These are phyloP conservation scores for Coleophoma cylindrospora DNA, from an alignment of 2,329 filamentous ascomycete genomes.

Conservation along the genomic window DNA sequence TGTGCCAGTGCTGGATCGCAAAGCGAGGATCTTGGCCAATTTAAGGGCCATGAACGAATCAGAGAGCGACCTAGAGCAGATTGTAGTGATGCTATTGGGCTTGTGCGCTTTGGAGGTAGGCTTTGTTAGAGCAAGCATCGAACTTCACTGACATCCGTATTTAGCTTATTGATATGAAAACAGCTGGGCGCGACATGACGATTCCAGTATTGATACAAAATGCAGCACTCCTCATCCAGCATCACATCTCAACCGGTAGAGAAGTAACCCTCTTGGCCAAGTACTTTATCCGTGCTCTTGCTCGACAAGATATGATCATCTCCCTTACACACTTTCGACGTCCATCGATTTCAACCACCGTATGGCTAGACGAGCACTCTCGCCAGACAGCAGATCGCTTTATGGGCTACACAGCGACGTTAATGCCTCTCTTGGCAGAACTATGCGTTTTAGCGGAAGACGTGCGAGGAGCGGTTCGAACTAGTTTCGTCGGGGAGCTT, in stretches of 20 bases:
- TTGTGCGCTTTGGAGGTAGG: constrained; percentile 26
- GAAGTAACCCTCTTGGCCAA: constrained; percentile 22
- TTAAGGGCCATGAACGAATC: constrained; percentile 18
- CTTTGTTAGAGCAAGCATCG: not conserved
- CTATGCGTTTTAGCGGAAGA: constrained; percentile 24
- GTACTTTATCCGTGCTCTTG: constrained; percentile 27
- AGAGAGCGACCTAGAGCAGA: constrained; percentile 20
- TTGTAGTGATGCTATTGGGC: constrained; percentile 22
- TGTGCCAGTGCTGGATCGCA: constrained; percentile 20
- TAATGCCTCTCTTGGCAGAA: constrained; percentile 26
- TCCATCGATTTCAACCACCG: constrained; percentile 16
- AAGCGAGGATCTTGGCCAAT: constrained; percentile 23
- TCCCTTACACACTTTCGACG: constrained; percentile 20
- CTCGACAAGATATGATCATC: constrained; percentile 26
- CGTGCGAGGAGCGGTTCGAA: constrained; percentile 8
- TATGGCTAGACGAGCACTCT: constrained; percentile 23
- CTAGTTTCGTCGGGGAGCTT: not conserved
- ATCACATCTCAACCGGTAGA: constrained; percentile 15
- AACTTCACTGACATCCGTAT: not conserved
- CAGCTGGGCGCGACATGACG: constrained; percentile 10
- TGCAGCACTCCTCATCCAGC: constrained; percentile 20
- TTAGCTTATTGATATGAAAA: constrained; percentile 4
- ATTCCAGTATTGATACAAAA: constrained; percentile 20
- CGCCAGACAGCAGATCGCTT: constrained; percentile 21
- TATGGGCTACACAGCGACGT: constrained; percentile 24